phyloP scores from a whole-genome alignment of 179 eudicot genomes.

The Gypsophila paniculata region DNA sequence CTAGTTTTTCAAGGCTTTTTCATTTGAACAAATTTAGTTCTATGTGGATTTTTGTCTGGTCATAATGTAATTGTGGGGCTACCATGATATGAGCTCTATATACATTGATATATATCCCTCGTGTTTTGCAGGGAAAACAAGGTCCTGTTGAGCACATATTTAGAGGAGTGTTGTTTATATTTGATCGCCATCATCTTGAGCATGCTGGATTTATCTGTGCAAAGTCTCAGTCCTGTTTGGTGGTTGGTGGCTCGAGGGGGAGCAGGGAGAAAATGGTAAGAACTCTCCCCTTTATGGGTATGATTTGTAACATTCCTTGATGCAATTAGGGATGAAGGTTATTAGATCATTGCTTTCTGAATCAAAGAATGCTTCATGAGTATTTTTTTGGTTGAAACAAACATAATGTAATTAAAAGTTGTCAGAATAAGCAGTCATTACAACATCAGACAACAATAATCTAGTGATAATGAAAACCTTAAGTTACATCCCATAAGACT shows the following conservation, averaged over 20 bases:
- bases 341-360: neutral
- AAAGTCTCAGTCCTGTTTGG: conserved; percentile 68
- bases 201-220: conserved; percentile 98
- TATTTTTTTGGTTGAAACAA: neutral
- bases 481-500: too few relatives aligned
- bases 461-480: too few relatives aligned
- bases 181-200: conserved; percentile 93
- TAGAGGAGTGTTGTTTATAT: conserved; percentile 70
- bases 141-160: conserved; percentile 95
- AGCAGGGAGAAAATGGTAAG: conserved; percentile 69
- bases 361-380: neutral
- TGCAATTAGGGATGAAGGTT: neutral
- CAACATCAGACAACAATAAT: too few relatives aligned
- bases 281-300: neutral
- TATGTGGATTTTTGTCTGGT: neutral
- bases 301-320: neutral
- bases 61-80: conserved; percentile 6
- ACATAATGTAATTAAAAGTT: too few relatives aligned
- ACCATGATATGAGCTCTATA: neutral
- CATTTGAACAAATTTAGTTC: neutral
- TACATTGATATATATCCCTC: neutral
- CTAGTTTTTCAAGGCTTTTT: neutral
- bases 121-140: conserved; percentile 71
- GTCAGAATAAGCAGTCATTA: too few relatives aligned
- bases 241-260: conserved; percentile 81